A percentile compares a stretch with the other conserved stretches of the same genome.
phyloP scores from a whole-genome alignment of 2,329 filamentous ascomycete genomes.

The Nothophoma quercina region DNA sequence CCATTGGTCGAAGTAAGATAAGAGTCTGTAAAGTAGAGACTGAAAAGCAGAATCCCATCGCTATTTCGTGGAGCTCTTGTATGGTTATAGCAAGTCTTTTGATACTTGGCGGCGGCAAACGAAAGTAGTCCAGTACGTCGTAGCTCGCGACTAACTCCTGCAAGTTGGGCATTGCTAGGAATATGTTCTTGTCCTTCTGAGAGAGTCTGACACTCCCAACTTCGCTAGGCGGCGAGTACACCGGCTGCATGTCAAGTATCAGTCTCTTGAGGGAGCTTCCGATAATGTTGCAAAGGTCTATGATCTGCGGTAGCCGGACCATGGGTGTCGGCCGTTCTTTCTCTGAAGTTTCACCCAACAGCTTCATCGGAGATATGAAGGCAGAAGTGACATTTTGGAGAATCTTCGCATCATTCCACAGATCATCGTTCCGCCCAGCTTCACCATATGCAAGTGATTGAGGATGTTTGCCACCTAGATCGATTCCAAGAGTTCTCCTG shows the following conservation, averaged over 20 bases:
- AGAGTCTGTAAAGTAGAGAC: slow-evolving; percentile 28
- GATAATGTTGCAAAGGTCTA: slow-evolving; percentile 29
- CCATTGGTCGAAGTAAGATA: slow-evolving; percentile 24
- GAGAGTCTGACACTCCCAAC: slow-evolving; percentile 17
- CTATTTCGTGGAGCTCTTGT: slow-evolving; percentile 18
- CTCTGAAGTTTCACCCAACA: not conserved
- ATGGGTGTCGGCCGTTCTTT: slow-evolving; percentile 15
- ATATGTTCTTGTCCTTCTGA: slow-evolving; percentile 25
- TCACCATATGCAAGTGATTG: slow-evolving; percentile 30
- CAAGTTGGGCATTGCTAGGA: slow-evolving; percentile 31
- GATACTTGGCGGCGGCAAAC: slow-evolving; percentile 32
- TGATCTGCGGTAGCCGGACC: slow-evolving; percentile 34
- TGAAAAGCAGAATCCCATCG: slow-evolving; percentile 30
- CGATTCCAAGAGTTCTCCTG: slow-evolving; percentile 35
- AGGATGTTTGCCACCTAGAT: slow-evolving; percentile 29
- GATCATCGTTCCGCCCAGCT: slow-evolving; percentile 24
- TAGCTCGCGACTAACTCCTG: slow-evolving; percentile 39
- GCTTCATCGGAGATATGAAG: slow-evolving; percentile 31
- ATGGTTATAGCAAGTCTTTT: slow-evolving; percentile 36
- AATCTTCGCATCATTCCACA: slow-evolving; percentile 23
- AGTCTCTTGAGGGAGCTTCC: slow-evolving; percentile 32
- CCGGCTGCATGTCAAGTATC: slow-evolving; percentile 31
- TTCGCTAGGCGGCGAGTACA: slow-evolving; percentile 25
- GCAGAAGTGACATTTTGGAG: slow-evolving; percentile 26
- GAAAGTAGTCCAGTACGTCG: slow-evolving; percentile 33